Conservation (phyloP, 345 rosid genomes). For the Boechera divaricarpa region DNA sequence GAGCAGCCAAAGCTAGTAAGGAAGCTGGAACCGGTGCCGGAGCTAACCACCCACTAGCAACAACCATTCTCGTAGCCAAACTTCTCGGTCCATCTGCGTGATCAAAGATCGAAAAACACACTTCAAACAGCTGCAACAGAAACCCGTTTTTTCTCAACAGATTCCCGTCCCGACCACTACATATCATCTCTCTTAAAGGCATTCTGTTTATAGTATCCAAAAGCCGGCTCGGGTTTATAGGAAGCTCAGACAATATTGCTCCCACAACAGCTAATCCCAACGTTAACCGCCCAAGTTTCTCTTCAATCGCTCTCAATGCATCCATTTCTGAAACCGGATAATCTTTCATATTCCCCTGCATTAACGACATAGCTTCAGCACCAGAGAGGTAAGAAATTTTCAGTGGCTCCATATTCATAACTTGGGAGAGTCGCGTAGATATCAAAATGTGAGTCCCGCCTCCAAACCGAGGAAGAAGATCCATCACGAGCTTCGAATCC, state of each 20-base stretch:
- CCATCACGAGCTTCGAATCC: conserved; percentile 90
- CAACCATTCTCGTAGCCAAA: conserved; percentile 94
- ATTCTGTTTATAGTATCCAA: conserved; percentile 86
- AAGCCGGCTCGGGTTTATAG: conserved; percentile 84
- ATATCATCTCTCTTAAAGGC: conserved; percentile 70
- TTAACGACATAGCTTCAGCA: conserved; percentile 80
- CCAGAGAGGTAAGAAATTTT: conserved; percentile 81
- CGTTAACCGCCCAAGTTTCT: conserved; percentile 80
- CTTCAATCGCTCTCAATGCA: conserved; percentile 76
- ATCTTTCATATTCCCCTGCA: conserved; percentile 77
- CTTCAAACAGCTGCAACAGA: conserved; percentile 87
- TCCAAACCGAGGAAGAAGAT: conserved; percentile 95
- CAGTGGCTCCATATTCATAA: conserved; percentile 89
- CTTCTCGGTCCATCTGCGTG: conserved; percentile 90
- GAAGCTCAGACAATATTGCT: conserved; percentile 84
- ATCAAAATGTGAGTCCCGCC: conserved; percentile 91
- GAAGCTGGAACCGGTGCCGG: conserved; percentile 79
- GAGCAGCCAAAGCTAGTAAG: conserved; percentile 73
- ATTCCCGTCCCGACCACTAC: conserved; percentile 61
- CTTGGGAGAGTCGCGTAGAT: conserved; percentile 70
- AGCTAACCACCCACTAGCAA: conserved; percentile 91
- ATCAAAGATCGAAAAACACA: conserved; percentile 93
- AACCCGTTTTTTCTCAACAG: conserved; percentile 60
- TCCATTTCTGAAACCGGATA: conserved; percentile 72
- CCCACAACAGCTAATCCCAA: conserved; percentile 84